Evolutionary conservation across 495 filamentous ascomycete species (phyloP), one percentile per base, ranked within the genome.

Genomic region (Penicillium cosmopolitanum): DNA sequence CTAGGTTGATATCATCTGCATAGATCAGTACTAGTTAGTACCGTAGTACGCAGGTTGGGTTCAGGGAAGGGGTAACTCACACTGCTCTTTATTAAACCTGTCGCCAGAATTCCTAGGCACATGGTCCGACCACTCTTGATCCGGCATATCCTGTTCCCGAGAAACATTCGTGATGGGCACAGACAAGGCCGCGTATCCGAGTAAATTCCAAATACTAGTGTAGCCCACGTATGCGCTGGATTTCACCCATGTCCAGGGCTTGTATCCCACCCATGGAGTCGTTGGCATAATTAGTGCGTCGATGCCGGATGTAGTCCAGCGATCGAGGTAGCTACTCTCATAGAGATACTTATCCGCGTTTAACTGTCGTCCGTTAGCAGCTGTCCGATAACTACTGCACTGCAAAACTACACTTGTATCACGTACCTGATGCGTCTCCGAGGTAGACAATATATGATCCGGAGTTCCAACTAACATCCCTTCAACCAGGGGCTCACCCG

Each of bases 201-300:
- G 66, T 15, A 90, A 57, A 62, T 92, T 91, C 85, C 85, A 92
- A 58, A 89, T 80, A 15, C 75, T 71, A 0, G 86, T 89, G 57
- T 90, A 91, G 1, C 80, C 79, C 73, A 86, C 84, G 62, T 85
- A 89, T 18, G 79, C 79, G 10, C 73, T 73, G 5, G 80, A 85
- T 19, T 81, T 77, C 8, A 85, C 71, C 76, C 75, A 78, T 0
- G 71, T 73, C 64, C 73, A 71, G 4, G 81, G 71, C 65, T 76
- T 55, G 75, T 82, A 62, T 77, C 85, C 50, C 61, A 82, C 58
- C 87, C 82, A 60, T 69, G 86, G 34, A 53, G 80, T 55, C 62
- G 82, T 55, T 77, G 87, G 73, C 79, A 86, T 75, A 15, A 93
- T 74, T n/a, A 93, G 77, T 0, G 84, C 85, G 72, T 93, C 89